These are phyloP conservation scores for Orbilia oligospora DNA, from an alignment of 2,329 filamentous ascomycete genomes.

Conservation along the genomic window DNA sequence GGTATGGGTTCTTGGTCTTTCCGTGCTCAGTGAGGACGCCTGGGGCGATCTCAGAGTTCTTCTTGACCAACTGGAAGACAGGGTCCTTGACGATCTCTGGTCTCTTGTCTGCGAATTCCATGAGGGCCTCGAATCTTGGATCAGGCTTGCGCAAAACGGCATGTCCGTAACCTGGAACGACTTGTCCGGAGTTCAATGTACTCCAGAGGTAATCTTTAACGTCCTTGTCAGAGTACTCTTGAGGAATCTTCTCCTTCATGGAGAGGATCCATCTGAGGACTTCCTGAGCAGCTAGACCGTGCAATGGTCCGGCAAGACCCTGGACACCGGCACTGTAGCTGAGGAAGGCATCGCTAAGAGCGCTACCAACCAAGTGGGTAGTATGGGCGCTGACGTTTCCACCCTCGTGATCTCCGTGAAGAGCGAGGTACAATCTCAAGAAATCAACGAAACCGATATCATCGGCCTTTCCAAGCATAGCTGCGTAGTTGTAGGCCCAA, in stretches of 20 bases:
- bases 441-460: conserved; percentile 97
- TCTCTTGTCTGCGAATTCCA: conserved; percentile 90
- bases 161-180: conserved; percentile 95
- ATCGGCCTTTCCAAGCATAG: conserved; percentile 91
- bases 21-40: conserved; percentile 92
- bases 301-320: conserved; percentile 92
- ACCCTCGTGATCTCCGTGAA: conserved; percentile 98
- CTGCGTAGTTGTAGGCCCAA: conserved; percentile 99
- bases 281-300: conserved; percentile 95
- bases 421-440: conserved; percentile 90
- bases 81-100: conserved; percentile 89
- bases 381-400: conserved; percentile 97
- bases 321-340: conserved; percentile 96
- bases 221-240: conserved; percentile 82
- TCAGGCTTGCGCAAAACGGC: conserved; percentile 97
- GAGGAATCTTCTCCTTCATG: conserved; percentile 91
- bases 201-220: conserved; percentile 92
- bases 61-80: conserved; percentile 92
- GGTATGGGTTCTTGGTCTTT: conserved; percentile 98
- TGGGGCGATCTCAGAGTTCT: conserved; percentile 91
- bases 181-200: conserved; percentile 91
- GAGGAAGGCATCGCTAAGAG: conserved; percentile 93
- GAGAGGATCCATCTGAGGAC: conserved; percentile 96
- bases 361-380: conserved; percentile 94
- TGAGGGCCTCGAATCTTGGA: conserved; percentile 93